A percentile compares a stretch with the other conserved stretches of the same genome.
Conservation (phyloP, 768 basidiomycete species). For the Xerocomellus chrysenteron region DNA sequence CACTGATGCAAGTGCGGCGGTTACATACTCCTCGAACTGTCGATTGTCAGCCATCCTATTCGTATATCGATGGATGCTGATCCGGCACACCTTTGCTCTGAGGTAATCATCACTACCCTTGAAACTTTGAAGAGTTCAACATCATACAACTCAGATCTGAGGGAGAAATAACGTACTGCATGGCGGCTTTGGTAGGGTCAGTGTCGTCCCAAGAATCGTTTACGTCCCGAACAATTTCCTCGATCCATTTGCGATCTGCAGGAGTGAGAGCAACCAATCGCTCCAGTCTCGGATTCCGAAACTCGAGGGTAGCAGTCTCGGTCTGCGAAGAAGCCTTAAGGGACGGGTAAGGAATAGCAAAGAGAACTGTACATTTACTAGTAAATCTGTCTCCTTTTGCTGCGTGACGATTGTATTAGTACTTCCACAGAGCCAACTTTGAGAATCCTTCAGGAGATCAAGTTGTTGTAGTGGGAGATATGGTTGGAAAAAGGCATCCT, state of each 20-base stretch:
- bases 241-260: conserved; percentile 97
- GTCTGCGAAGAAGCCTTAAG: conserved; percentile 48
- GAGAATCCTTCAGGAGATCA: conserved; percentile 77
- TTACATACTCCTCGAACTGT: conserved; percentile 91
- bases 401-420: conserved; percentile 95
- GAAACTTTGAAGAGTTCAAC: conserved; percentile 53
- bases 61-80: neutral
- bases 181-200: conserved; percentile 55
- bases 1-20: conserved; percentile 80
- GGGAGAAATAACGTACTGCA: conserved; percentile 54
- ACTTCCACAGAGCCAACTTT: conserved; percentile 89
- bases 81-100: conserved; percentile 64
- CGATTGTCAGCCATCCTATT: neutral
- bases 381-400: conserved; percentile 85
- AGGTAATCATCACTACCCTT: conserved; percentile 96
- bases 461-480: conserved; percentile 95
- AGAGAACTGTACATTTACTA: conserved; percentile 67
- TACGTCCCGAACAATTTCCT: conserved; percentile 86
- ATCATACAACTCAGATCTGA: neutral
- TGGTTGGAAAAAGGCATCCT: conserved; percentile 97
- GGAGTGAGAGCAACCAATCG: conserved; percentile 78
- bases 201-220: conserved; percentile 74
- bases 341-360: neutral
- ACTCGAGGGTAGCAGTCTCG: conserved; percentile 84
- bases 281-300: conserved; percentile 80